phyloP scores from a whole-genome alignment of 306 rosid genomes.

The Vigna trinervia region DNA sequence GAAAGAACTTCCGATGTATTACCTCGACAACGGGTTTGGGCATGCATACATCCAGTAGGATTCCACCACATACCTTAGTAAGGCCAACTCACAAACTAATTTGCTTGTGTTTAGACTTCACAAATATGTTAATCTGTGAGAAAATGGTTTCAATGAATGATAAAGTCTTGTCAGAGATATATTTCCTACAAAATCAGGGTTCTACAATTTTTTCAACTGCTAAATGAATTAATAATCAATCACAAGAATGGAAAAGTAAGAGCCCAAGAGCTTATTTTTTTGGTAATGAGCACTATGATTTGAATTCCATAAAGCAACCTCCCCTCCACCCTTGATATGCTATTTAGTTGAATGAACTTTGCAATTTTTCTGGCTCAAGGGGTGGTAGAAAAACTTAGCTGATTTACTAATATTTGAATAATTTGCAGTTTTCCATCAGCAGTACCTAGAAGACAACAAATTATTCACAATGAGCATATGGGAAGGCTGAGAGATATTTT shows the following conservation, averaged over 20 bases:
- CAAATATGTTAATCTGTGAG: neutral
- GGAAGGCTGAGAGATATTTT: conserved; percentile 45
- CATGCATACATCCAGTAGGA: conserved; percentile 41
- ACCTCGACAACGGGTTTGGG: conserved; percentile 40
- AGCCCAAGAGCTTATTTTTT: neutral
- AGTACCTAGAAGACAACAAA: conserved; percentile 36
- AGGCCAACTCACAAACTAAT: conserved; percentile 22
- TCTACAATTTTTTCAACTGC: neutral
- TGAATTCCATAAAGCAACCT: neutral
- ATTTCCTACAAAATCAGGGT: neutral
- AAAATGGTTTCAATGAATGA: neutral
- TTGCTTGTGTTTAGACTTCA: neutral
- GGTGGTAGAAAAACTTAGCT: neutral
- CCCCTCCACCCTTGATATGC: neutral
- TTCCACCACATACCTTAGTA: conserved; percentile 51
- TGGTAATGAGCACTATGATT: neutral
- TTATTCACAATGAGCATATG: conserved; percentile 21
- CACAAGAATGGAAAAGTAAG: conserved; percentile 24
- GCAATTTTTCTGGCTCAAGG: neutral
- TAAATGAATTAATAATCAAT: neutral
- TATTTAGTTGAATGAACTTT: conserved; percentile 25
- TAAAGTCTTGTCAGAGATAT: neutral
- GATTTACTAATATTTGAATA: conserved; percentile 23
- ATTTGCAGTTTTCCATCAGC: conserved; percentile 53
- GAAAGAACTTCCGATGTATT: conserved; percentile 44